Evolutionary conservation across 805 yeast species (phyloP).

Genomic region (Clavispora fructus): DNA sequence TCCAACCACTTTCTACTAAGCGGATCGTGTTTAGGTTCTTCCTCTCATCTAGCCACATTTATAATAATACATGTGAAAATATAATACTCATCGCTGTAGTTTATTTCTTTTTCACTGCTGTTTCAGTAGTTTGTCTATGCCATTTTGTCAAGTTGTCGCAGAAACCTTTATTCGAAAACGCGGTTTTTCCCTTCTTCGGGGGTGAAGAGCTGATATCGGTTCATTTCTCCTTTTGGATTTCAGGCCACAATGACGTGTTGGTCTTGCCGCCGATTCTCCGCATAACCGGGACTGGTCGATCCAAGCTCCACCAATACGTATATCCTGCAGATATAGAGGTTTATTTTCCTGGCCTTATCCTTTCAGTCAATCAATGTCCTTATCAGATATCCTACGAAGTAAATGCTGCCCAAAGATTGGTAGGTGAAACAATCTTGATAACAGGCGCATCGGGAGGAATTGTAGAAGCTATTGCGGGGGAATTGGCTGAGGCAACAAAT

Average conservation of each 20-base stretch:
- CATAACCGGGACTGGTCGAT: not conserved
- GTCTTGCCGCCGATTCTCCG: not conserved
- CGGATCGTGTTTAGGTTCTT: conserved; percentile 5
- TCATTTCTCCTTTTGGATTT: no score
- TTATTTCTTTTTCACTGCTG: no score
- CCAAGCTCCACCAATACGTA: no score
- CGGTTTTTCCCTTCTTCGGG: no score
- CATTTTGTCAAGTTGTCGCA: no score
- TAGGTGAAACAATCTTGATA: conserved; percentile 72
- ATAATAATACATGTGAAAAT: conserved; percentile 15
- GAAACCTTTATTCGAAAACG: no score
- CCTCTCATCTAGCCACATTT: conserved; percentile 9
- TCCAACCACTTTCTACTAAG: conserved; percentile 96
- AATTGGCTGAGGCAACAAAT: conserved; percentile 75
- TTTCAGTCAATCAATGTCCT: not conserved
- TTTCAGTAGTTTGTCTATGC: no score
- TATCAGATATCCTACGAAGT: conserved; percentile 57
- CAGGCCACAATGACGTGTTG: no score
- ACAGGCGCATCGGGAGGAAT: conserved; percentile 97
- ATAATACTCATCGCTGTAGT: conserved; percentile 2
- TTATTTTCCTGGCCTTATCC: not conserved
- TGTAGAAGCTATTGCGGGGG: conserved; percentile 89
- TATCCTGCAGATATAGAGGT: not conserved
- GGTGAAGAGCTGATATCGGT: no score
- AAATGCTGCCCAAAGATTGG: conserved; percentile 77